These are phyloP conservation scores for Sporisorium graminicola DNA, from an alignment of 1,284 basidiomycete genomes.

Conservation along the genomic window DNA sequence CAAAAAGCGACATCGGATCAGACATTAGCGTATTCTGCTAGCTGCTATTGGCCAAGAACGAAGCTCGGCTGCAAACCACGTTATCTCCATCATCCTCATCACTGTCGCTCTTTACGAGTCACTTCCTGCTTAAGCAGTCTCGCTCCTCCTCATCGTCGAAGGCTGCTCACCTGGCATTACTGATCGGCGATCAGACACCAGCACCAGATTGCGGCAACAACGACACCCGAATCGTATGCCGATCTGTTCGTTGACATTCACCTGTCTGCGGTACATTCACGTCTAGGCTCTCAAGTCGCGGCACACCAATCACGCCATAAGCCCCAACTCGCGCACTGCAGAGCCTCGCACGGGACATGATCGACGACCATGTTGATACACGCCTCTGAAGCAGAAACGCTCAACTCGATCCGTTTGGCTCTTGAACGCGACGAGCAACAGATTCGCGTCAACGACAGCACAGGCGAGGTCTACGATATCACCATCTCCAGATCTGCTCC, in stretches of 20 bases:
- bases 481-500: conserved; percentile 62
- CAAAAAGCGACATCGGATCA: background rate
- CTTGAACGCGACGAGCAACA: conserved; percentile 63
- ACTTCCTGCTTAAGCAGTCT: background rate
- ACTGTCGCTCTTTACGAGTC: background rate
- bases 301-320: background rate
- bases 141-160: background rate
- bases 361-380: conserved; percentile 48
- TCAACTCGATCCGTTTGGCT: conserved; percentile 57
- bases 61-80: background rate
- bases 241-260: background rate
- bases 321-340: background rate
- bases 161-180: background rate
- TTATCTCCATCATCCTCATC: background rate
- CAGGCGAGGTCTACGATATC: conserved; percentile 64
- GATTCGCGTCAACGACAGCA: conserved; percentile 62
- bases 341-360: conserved; percentile 16
- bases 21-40: background rate
- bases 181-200: background rate
- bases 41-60: background rate
- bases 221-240: background rate
- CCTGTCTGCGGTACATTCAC: background rate
- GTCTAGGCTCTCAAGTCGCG: background rate
- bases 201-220: background rate
- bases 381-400: conserved; percentile 56